These are phyloP conservation scores for Trichoderma simmonsii DNA, from an alignment of 2,329 filamentous ascomycete species.

Conservation along the genomic window DNA sequence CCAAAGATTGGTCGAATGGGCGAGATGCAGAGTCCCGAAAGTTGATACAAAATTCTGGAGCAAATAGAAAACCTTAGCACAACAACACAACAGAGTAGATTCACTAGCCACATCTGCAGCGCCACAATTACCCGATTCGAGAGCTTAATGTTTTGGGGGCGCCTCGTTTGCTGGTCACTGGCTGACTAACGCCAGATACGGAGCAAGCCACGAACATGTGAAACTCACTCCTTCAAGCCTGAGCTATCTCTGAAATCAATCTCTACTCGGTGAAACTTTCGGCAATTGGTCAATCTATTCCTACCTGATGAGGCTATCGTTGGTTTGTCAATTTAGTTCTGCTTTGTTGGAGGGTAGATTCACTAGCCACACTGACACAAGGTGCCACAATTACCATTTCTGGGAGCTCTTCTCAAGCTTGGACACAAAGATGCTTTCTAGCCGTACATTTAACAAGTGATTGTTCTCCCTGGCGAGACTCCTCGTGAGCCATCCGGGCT, in stretches of 20 bases:
- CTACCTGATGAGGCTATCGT: not conserved
- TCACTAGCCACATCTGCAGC: constrained; percentile 5
- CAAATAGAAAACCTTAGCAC: not conserved
- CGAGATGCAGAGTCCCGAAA: constrained; percentile 1
- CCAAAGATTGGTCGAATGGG: not conserved
- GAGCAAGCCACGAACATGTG: not conserved
- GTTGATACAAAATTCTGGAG: constrained; percentile 5
- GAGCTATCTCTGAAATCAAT: not conserved
- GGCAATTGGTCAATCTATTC: not conserved
- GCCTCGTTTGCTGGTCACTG: not conserved
- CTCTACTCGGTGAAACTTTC: not conserved
- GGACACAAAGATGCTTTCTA: too few relatives aligned
- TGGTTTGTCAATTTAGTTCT: not conserved
- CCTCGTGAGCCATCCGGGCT: rapidly evolving
- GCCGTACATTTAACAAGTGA: rapidly evolving
- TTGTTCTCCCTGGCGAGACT: not conserved
- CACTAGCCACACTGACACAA: not conserved
- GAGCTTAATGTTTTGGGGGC: not conserved
- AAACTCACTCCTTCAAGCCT: not conserved
- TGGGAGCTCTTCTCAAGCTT: not conserved
- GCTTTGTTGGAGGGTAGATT: not conserved
- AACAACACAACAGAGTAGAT: not conserved
- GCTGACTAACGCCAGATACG: not conserved
- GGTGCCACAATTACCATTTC: not conserved
- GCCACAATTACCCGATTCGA: constrained; percentile 4